Evolutionary conservation across 1,139 yeast species (phyloP), one percentile per base, ranked within the genome.

Genomic region (Nakaseomyces nivariensis): DNA sequence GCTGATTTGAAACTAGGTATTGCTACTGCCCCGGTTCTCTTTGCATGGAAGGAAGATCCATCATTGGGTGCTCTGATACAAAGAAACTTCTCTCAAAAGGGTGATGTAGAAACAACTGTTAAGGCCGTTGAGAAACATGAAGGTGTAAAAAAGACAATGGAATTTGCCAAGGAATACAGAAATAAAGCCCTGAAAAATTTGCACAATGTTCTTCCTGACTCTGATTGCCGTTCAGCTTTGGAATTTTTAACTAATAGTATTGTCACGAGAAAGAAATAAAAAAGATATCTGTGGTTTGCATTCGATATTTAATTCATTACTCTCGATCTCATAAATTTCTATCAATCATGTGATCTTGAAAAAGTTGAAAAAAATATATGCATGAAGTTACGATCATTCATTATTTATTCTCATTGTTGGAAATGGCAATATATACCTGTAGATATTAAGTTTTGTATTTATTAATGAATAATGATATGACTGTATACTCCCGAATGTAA

Each of bases 1-100:
- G 97, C 97, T 1, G 98, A 92, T 68, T 75, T 92, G 58, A 82
- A 90, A 66, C 74, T 92, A 46, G 99, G 99, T 0, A 75, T 92
- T 55, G 97, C 97, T 1, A 92, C 99, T 1, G 97, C 97, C 0
- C 99, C 99, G 2, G 90, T 92, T 4, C 72, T 92, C 51, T 92
- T 77, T 69, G 97, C 98, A 1, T 92, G 98, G 98, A 81, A 79
- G 61, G 80, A 84, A 64, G 81, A 79, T 60, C 95, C 96, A 0
- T 85, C 82, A 54, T 72, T 92, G 49, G 97, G 97, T 1, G 82
- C 79, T 33, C 70, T 90, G 63, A 89, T 92, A 58, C 81, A 80
- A 37, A 78, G 98, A 54, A 88, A 90, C 67, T 94, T 92, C 67
- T 74, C 77, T 48, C 72, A 79, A 54, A 80, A 82, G 0, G 96